Conservation (phyloP, 2,329 filamentous ascomycete species). For the Fusarium subtropicale region DNA sequence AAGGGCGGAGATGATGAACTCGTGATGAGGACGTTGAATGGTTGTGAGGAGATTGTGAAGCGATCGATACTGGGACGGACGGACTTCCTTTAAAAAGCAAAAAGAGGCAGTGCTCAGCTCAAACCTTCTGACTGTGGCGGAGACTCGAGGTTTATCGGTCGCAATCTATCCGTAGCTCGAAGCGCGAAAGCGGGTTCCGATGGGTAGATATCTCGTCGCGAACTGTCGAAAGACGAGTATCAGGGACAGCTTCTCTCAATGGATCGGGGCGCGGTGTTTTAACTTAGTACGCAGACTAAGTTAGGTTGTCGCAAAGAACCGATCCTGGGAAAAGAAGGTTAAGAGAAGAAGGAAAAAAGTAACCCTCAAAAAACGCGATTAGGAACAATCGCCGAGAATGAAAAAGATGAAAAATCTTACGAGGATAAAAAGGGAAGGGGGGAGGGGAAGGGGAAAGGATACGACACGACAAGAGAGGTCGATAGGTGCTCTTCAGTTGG, state of each 20-base stretch:
- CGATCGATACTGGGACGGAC: constrained; percentile 54
- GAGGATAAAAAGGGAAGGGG: constrained; percentile 33
- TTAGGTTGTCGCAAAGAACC: constrained; percentile 38
- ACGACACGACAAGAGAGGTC: constrained; percentile 43
- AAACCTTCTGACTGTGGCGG: constrained; percentile 51
- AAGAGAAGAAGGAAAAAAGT: constrained; percentile 20
- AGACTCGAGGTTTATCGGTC: constrained; percentile 43
- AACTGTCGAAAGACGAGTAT: constrained; percentile 30
- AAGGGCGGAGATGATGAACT: constrained; percentile 52
- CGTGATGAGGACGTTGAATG: constrained; percentile 48
- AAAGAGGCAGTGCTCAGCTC: constrained; percentile 55
- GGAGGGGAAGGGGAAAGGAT: constrained; percentile 33
- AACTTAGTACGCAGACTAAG: constrained; percentile 11
- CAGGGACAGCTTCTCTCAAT: constrained; percentile 28
- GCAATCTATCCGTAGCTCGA: constrained; percentile 38
- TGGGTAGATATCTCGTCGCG: constrained; percentile 35
- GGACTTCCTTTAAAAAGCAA: constrained; percentile 52
- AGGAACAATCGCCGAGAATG: constrained; percentile 35
- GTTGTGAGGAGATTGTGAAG: constrained; percentile 53
- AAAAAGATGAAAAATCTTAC: constrained; percentile 41
- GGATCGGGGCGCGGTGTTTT: constrained; percentile 38
- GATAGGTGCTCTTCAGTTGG: constrained; percentile 13
- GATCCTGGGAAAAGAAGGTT: constrained; percentile 30
- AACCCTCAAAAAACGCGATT: constrained; percentile 32
- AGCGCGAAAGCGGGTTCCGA: constrained; percentile 20